Percentiles rank a stretch among this genome's conserved stretches.
phyloP scores from a whole-genome alignment of 208 protist species.

The Acanthamoeba castellanii region DNA sequence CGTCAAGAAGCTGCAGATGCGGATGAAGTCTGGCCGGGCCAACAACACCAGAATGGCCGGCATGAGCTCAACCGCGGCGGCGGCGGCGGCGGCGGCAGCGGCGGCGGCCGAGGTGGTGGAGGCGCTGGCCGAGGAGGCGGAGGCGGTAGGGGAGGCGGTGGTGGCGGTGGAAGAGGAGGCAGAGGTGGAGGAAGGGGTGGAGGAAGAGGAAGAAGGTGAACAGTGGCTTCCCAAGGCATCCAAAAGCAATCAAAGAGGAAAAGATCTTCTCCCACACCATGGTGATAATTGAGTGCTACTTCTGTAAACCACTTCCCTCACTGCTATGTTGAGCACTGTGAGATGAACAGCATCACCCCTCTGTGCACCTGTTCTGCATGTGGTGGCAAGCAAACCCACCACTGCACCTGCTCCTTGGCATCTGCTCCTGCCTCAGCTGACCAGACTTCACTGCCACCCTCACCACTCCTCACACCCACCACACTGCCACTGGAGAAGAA shows the following conservation, averaged over 20 bases:
- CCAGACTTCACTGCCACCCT: background rate
- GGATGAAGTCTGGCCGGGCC: background rate
- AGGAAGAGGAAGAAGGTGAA: too few species aligned
- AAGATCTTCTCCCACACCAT: background rate
- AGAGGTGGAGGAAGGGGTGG: too few species aligned
- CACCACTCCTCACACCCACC: background rate
- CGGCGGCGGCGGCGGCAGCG: background rate
- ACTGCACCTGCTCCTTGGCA: background rate
- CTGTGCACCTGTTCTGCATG: background rate
- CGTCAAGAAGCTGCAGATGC: constrained; percentile 53
- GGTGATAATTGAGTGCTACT: background rate
- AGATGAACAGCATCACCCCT: background rate
- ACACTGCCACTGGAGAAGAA: background rate
- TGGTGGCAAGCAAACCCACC: background rate
- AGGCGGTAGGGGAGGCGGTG: background rate
- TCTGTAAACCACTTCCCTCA: background rate
- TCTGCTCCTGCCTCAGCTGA: background rate
- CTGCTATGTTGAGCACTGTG: background rate
- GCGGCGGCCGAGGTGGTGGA: background rate
- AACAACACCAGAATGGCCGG: background rate
- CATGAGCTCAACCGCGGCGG: background rate
- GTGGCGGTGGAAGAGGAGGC: background rate
- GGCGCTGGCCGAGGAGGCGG: background rate
- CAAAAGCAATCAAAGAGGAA: too few species aligned
- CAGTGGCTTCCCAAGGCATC: too few species aligned